A percentile compares a stretch with the other conserved stretches of the same genome.
phyloP scores from a whole-genome alignment of 2,329 filamentous ascomycete species.

The Fusarium palustre region DNA sequence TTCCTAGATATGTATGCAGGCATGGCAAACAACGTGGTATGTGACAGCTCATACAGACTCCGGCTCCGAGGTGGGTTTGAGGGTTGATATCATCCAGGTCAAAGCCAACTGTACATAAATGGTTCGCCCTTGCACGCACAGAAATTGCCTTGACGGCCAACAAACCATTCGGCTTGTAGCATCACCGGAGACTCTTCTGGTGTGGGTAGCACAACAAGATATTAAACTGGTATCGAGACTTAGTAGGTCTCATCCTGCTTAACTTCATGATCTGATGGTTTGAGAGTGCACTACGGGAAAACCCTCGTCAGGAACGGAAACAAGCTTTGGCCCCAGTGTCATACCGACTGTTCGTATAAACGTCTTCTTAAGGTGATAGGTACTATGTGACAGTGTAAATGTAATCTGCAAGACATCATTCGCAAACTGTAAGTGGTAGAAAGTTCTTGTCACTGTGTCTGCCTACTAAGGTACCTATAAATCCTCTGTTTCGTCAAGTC shows the following conservation, averaged over 20 bases:
- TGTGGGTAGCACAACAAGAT: constrained; percentile 7
- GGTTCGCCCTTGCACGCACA: not conserved
- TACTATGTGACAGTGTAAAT: not conserved
- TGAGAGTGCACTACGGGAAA: not conserved
- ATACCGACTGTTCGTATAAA: not conserved
- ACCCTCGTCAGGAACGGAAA: not conserved
- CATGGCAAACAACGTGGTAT: constrained; percentile 2
- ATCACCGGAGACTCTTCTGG: not conserved
- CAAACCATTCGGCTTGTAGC: constrained; percentile 3
- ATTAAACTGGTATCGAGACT: not conserved
- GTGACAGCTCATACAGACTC: constrained; percentile 31
- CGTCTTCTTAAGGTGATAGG: not conserved
- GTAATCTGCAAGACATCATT: not conserved
- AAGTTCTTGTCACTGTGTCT: constrained; percentile 1
- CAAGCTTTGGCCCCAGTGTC: constrained; percentile 2
- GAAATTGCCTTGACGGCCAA: constrained; percentile 2
- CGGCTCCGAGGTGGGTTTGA: constrained; percentile 32
- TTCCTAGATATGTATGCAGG: not conserved
- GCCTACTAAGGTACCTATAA: no score
- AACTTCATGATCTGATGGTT: constrained; percentile 23
- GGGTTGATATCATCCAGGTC: constrained; percentile 4
- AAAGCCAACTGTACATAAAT: constrained; percentile 1
- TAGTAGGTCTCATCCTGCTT: not conserved
- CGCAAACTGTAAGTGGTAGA: constrained; percentile 11
- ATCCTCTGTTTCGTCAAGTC: constrained; percentile 13